Evolutionary conservation across 305 asterid genomes (phyloP).

Genomic region (Caryopteris hybrid): DNA sequence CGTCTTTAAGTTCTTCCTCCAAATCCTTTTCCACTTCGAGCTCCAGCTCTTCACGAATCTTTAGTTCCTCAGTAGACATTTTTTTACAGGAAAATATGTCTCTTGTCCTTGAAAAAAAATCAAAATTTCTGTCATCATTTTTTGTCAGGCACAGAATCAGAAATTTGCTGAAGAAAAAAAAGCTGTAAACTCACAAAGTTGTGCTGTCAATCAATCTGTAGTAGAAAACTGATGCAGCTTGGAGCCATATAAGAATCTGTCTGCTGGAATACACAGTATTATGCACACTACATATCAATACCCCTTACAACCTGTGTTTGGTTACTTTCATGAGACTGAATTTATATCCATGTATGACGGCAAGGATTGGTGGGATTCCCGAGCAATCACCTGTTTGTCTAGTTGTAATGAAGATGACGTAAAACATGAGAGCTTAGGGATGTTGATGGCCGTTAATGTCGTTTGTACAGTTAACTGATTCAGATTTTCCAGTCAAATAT

Average conservation of each 20-base stretch:
- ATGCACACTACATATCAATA: too few relatives aligned
- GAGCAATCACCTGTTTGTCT: conserved; percentile 25
- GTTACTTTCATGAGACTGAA: not conserved
- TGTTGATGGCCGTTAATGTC: conserved; percentile 22
- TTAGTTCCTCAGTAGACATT: conserved; percentile 43
- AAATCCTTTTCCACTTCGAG: conserved; percentile 41
- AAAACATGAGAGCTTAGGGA: conserved; percentile 15
- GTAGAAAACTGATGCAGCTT: not conserved
- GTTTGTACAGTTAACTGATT: conserved; percentile 31
- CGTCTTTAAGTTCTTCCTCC: conserved; percentile 61
- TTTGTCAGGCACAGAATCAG: not conserved
- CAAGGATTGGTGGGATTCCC: conserved; percentile 17
- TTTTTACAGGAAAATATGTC: too few relatives aligned
- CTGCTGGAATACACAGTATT: not conserved
- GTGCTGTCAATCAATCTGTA: not conserved
- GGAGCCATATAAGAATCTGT: too few relatives aligned
- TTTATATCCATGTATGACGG: conserved; percentile 18
- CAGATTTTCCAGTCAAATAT: conserved; percentile 37
- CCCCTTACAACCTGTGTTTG: not conserved
- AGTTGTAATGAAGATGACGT: conserved; percentile 37
- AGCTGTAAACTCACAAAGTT: not conserved
- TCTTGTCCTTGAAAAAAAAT: too few relatives aligned
- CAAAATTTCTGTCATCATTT: too few relatives aligned
- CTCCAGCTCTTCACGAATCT: conserved; percentile 48
- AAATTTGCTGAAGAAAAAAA: not conserved